Conservation (phyloP, 306 rosid species). For the Castanea crenata region DNA sequence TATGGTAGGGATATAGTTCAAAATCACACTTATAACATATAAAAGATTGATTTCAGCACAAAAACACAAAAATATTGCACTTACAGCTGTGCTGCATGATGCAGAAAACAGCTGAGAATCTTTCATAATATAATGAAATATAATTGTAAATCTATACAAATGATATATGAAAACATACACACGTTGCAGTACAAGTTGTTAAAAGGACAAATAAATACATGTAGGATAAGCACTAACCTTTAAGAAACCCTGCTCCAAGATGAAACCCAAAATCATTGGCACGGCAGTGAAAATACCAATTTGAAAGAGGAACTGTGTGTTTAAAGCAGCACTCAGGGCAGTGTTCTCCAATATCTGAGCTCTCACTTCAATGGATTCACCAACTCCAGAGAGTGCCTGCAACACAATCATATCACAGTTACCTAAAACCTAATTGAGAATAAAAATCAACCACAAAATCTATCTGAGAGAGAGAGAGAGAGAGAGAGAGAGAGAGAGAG, state of each 20-base stretch:
- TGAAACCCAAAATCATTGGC: constrained; percentile 81
- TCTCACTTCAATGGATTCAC: constrained; percentile 53
- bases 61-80: neutral
- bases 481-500: neutral
- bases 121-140: neutral
- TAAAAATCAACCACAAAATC: neutral
- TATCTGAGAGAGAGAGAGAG: too few species aligned
- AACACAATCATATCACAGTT: constrained; percentile 14
- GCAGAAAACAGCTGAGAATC: neutral
- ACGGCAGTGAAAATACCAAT: constrained; percentile 89
- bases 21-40: neutral
- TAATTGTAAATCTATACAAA: neutral
- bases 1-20: neutral
- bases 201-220: constrained; percentile 9
- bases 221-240: constrained; percentile 46
- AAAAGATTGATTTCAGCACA: neutral
- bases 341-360: constrained; percentile 55
- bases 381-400: constrained; percentile 95
- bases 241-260: constrained; percentile 86
- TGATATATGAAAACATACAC: neutral
- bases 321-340: constrained; percentile 73
- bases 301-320: constrained; percentile 83
- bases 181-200: neutral
- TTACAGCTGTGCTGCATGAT: neutral
- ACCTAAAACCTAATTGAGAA: neutral